These are phyloP conservation scores for Chrysoporthe cubensis DNA, from an alignment of 2,329 filamentous ascomycete genomes.

Conservation along the genomic window DNA sequence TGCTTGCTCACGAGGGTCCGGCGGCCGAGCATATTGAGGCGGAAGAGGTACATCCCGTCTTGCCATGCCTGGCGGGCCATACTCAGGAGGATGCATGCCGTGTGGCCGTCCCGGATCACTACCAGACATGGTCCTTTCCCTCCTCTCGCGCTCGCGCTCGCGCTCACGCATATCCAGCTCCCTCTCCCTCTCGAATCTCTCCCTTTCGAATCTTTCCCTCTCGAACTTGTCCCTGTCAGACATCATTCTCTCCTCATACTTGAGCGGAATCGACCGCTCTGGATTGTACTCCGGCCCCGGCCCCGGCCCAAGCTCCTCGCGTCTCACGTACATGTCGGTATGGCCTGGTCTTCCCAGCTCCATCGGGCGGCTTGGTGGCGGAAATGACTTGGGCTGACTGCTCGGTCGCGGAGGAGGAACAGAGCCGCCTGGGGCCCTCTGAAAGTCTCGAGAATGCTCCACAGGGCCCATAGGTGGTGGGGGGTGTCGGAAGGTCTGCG, in stretches of 20 bases:
- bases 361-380: conserved; percentile 47
- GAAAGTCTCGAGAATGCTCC: conserved; percentile 51
- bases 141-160: conserved; percentile 35
- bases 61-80: conserved; percentile 37
- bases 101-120: conserved; percentile 50
- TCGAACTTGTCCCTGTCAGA: conserved; percentile 45
- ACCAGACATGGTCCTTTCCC: conserved; percentile 54
- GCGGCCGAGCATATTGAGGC: conserved; percentile 48
- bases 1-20: conserved; percentile 46
- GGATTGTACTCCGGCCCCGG: conserved; percentile 53
- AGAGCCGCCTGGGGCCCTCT: conserved; percentile 40
- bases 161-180: conserved; percentile 47
- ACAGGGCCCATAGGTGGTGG: conserved; percentile 43
- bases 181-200: conserved; percentile 42
- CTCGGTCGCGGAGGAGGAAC: conserved; percentile 53
- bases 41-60: conserved; percentile 37
- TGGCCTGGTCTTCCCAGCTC: conserved; percentile 50
- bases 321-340: conserved; percentile 51
- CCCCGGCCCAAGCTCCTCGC: conserved; percentile 51
- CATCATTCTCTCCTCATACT: conserved; percentile 60
- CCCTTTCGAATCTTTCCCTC: conserved; percentile 50
- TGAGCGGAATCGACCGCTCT: conserved; percentile 50
- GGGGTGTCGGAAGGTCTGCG: conserved; percentile 57
- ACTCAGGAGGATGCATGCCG: conserved; percentile 50
- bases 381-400: conserved; percentile 56